Evolutionary conservation across 768 basidiomycete genomes (phyloP), one percentile per base, ranked within the genome.

Genomic region (Tylopilus intermedius): DNA sequence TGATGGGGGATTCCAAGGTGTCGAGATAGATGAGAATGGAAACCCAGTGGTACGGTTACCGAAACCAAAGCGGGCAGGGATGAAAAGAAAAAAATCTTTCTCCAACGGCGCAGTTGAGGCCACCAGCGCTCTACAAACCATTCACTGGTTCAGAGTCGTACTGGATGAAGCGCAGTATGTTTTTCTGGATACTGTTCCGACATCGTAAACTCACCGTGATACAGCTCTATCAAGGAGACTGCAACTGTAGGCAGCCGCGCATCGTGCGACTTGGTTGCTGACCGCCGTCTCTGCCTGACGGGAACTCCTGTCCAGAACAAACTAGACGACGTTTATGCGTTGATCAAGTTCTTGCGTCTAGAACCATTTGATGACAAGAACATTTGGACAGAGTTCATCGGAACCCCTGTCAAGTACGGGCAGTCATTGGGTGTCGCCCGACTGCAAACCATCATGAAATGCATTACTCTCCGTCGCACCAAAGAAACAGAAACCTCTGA

Each of bases 231-330:
- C 73, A 99, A 99, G 70, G 95, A 97, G 71, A 87, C 91, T 6
- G 79, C 82, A 22, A 99, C 96, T 1, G 91, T 98, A 40, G 94
- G 88, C 41, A 93, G 94, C 57, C 84, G 91, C 51, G 96, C 96
- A 7, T 94, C 89, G 11, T 98, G 96, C 70, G 94, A 96, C 67
- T 79, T 99, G 45, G 80, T 88, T 69, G 92, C 96, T 14, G 91
- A 97, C 65, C 84, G 96, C 48, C 84, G 96, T 14, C 75, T 97
- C 40, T 94, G 92, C 68, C 76, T 99, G 38, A 94, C 94, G n/a
- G 96, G 96, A 51, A 99, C 96, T 8, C 96, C 96, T 1, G 93
- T 99, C 35, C 96, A 99, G 74, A 99, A 99, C 77, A 96, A 95
- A 71, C 81, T 98, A 48, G 96, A 98, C 72, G 96, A 99, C 65